Evolutionary conservation across 352 stramenopile species (phyloP).

Genomic region (Globisporangium middletonii): DNA sequence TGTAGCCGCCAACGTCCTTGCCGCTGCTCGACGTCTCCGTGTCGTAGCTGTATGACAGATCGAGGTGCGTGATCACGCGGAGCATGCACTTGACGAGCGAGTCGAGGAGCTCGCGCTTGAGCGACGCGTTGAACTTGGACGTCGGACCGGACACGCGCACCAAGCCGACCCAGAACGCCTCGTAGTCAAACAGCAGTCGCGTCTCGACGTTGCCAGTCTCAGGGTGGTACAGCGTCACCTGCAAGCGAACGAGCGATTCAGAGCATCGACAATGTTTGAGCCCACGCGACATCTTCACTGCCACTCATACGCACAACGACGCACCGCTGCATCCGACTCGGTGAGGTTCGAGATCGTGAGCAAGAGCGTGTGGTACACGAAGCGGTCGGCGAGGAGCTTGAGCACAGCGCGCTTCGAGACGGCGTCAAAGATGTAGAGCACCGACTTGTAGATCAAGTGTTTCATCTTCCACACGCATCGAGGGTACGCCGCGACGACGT

Average conservation of each 20-base stretch:
- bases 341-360: slow-evolving; percentile 65
- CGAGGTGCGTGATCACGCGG: slow-evolving; percentile 40
- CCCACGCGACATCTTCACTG: too few species aligned
- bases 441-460: slow-evolving; percentile 40
- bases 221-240: slow-evolving; percentile 65
- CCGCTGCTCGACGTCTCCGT: slow-evolving; percentile 29
- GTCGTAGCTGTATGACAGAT: slow-evolving; percentile 70
- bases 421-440: slow-evolving; percentile 37
- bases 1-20: slow-evolving; percentile 41
- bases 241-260: neutral
- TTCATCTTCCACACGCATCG: slow-evolving; percentile 61
- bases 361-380: slow-evolving; percentile 55
- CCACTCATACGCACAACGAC: too few species aligned
- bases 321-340: slow-evolving; percentile 19
- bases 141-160: neutral
- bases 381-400: slow-evolving; percentile 37
- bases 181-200: slow-evolving; percentile 73
- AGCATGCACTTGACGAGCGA: slow-evolving; percentile 41
- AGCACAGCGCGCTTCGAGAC: slow-evolving; percentile 28
- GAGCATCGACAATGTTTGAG: neutral
- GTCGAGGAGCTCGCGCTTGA: slow-evolving; percentile 42
- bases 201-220: slow-evolving; percentile 66
- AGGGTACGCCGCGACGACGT: slow-evolving; percentile 58
- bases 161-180: slow-evolving; percentile 49
- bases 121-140: slow-evolving; percentile 7